Evolutionary conservation across 2,329 filamentous ascomycete genomes (phyloP).

Genomic region (Colletotrichum noveboracense): DNA sequence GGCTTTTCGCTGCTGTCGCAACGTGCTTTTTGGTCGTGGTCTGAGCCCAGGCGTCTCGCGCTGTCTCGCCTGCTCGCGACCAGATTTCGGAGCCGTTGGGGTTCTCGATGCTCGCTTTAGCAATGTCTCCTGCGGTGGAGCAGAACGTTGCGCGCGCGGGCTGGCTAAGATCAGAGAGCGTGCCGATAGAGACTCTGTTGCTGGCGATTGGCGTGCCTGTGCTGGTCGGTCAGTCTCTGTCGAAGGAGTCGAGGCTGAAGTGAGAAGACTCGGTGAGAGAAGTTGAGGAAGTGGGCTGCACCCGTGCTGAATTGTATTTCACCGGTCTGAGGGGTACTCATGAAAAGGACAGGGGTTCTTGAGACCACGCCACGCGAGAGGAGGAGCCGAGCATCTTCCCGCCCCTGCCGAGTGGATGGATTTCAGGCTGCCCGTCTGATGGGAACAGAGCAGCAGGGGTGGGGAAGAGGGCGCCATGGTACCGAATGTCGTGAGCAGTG

Average conservation of each 20-base stretch:
- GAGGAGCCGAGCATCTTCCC: slow-evolving; percentile 23
- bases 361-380: slow-evolving; percentile 25
- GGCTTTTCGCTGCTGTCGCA: slow-evolving; percentile 5
- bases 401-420: slow-evolving; percentile 22
- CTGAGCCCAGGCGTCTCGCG: slow-evolving; percentile 4
- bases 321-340: slow-evolving; percentile 46
- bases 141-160: slow-evolving; percentile 15
- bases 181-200: slow-evolving; percentile 21
- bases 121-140: slow-evolving; percentile 21
- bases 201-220: slow-evolving; percentile 22
- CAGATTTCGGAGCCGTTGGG: slow-evolving; percentile 1
- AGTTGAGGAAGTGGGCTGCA: slow-evolving; percentile 34
- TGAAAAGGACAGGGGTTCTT: slow-evolving; percentile 32
- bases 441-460: slow-evolving; percentile 18
- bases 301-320: slow-evolving; percentile 46
- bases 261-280: slow-evolving; percentile 46
- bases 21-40: slow-evolving; percentile 10
- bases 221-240: slow-evolving; percentile 22
- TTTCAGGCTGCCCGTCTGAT: slow-evolving; percentile 20
- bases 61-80: background rate
- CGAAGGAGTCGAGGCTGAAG: slow-evolving; percentile 36
- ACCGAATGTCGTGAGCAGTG: slow-evolving; percentile 15
- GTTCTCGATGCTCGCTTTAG: slow-evolving; percentile 14
- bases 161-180: slow-evolving; percentile 17
- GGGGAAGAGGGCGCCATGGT: background rate